Base-by-base conservation (phyloP, 257 asterid genomes). In the Nyctanthes arbortristis region DNA sequence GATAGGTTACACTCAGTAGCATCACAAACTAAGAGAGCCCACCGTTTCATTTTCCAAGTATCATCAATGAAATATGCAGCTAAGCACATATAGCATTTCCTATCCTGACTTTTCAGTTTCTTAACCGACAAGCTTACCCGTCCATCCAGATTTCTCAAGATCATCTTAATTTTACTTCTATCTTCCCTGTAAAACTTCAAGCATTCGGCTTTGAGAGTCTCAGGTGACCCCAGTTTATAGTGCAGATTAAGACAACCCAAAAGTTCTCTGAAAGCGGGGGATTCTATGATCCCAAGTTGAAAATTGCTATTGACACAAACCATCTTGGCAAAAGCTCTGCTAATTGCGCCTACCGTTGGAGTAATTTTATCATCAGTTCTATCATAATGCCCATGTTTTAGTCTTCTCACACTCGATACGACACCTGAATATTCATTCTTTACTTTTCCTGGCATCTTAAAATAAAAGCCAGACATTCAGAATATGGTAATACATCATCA, bases 61-160 rank as follows among this genome's bases (percentile, higher is more conserved):
- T 75, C 54, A 60, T 60, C 73, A 33, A 70, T 40, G 49, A 69
- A 76, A 60, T 76, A 67, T 8, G 70, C 73, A 35, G 29, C 61
- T 20, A 70, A 24, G 37, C 72, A 63, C 33, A 47, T 18, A 43
- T 40, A 59, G 43, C 58, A 43, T 20, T 34, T 63, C 5, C 66
- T 30, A 61, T 20, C 45, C 39, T 40, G 34, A 39, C 39, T 22
- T 22, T 24, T 37, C 35, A 65, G 28, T 33, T 16, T 65, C 37
- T 65, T 39, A 65, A 65, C 30, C 0, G 61, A 65, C 25, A 65
- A 29, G 31, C 22, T 37, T 20, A 63, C 24, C 16, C 7, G 68
- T 37, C 35, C 32, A 40, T 28, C 68, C 31, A 5, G 47, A 40
- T 11, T 37, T 25, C 25, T 63, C 52, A 63, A 63, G 32, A 35